Percentiles rank a stretch among this genome's conserved stretches.
These are phyloP conservation scores for Talaromyces borbonicus DNA, from an alignment of 495 filamentous ascomycete genomes.

Conservation along the genomic window DNA sequence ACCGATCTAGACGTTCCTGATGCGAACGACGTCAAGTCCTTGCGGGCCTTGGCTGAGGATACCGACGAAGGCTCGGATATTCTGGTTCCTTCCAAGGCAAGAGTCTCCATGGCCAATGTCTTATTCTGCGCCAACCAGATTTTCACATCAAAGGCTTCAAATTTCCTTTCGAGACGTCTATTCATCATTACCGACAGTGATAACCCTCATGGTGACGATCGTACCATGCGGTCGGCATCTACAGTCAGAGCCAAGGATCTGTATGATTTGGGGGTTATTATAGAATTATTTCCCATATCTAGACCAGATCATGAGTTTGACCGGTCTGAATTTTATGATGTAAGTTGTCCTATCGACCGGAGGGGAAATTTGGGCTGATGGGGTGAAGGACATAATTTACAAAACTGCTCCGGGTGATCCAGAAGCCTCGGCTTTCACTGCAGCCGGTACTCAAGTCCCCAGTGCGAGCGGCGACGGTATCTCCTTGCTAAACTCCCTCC, in stretches of 20 bases:
- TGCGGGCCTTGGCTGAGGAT: constrained; percentile 67
- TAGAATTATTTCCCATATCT: constrained; percentile 92
- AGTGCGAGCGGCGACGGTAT: constrained; percentile 60
- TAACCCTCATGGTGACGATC: constrained; percentile 67
- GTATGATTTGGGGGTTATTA: constrained; percentile 85
- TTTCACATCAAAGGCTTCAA: constrained; percentile 89
- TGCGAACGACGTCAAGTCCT: constrained; percentile 71
- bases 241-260: constrained; percentile 87
- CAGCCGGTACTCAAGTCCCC: constrained; percentile 37
- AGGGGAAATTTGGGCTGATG: constrained; percentile 1
- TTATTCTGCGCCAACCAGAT: constrained; percentile 94
- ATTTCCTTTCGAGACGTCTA: constrained; percentile 82
- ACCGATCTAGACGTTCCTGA: constrained; percentile 81
- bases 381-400: constrained; percentile 68
- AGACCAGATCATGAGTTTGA: constrained; percentile 67
- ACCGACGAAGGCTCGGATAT: constrained; percentile 53
- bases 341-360: constrained; percentile 24
- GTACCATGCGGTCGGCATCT: constrained; percentile 59
- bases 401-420: constrained; percentile 49
- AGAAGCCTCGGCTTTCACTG: constrained; percentile 50
- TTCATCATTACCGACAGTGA: constrained; percentile 97
- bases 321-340: constrained; percentile 82
- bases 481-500: constrained; percentile 66
- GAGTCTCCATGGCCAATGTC: constrained; percentile 76
- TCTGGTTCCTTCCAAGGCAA: constrained; percentile 57